phyloP scores from a whole-genome alignment of 2,329 filamentous ascomycete species.

The Neoscytalidium dimidiatum region DNA sequence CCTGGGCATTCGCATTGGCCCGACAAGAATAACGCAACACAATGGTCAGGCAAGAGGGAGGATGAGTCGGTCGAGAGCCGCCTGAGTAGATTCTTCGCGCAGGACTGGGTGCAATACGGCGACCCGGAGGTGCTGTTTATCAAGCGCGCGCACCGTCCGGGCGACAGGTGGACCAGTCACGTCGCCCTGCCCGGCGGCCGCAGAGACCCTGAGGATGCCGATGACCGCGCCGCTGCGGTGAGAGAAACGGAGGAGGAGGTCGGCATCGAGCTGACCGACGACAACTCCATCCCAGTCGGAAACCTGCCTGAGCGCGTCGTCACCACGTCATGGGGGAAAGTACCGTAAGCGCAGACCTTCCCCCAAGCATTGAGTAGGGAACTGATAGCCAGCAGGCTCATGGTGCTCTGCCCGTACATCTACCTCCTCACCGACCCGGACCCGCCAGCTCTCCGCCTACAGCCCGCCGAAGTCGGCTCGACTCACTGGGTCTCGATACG shows the following conservation, averaged over 20 bases:
- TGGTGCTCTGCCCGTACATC: conserved; percentile 70
- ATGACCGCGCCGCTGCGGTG: conserved; percentile 63
- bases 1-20: conserved; percentile 60
- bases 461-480: conserved; percentile 68
- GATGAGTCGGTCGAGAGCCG: conserved; percentile 39
- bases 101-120: conserved; percentile 66
- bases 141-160: conserved; percentile 64
- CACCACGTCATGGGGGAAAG: conserved; percentile 66
- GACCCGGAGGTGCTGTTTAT: conserved; percentile 72
- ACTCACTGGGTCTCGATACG: conserved; percentile 69
- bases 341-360: conserved; percentile 51
- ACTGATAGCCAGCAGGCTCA: conserved; percentile 49
- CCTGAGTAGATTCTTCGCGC: conserved; percentile 61
- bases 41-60: not conserved
- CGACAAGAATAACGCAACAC: not conserved
- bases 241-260: conserved; percentile 69
- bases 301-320: conserved; percentile 68
- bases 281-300: conserved; percentile 52
- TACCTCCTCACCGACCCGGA: conserved; percentile 62
- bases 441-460: conserved; percentile 60
- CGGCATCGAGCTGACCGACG: conserved; percentile 58
- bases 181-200: conserved; percentile 69
- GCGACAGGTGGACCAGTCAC: conserved; percentile 70
- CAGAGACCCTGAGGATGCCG: conserved; percentile 63
- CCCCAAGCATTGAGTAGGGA: not conserved